These are phyloP conservation scores for Calycina herbarum DNA, from an alignment of 2,329 filamentous ascomycete species.

Conservation along the genomic window DNA sequence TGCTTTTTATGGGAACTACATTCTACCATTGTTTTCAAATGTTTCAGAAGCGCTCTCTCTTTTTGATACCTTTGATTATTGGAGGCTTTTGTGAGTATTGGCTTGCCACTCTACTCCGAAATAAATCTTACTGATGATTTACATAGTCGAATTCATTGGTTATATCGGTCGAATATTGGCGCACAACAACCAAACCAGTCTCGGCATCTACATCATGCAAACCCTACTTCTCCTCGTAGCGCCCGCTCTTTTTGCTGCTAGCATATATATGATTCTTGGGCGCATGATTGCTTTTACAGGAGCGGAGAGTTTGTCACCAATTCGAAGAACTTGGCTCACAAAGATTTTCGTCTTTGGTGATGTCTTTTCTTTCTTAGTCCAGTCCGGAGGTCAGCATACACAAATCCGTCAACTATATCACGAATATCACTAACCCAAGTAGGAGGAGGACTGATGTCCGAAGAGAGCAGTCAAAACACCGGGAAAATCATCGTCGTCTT, in stretches of 20 bases:
- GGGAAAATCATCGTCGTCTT: constrained; percentile 47
- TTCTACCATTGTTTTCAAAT: constrained; percentile 36
- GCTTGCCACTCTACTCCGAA: not conserved
- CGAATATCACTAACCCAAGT: not conserved
- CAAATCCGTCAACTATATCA: constrained; percentile 20
- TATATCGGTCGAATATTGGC: constrained; percentile 36
- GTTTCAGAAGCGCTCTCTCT: constrained; percentile 33
- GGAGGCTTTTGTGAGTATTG: constrained; percentile 34
- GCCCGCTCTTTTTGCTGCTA: constrained; percentile 43
- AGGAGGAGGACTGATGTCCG: constrained; percentile 28
- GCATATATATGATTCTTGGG: constrained; percentile 45
- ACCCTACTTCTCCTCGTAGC: constrained; percentile 41
- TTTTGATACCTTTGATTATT: constrained; percentile 42
- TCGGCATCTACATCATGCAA: constrained; percentile 41
- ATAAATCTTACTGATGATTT: not conserved
- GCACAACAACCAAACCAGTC: constrained; percentile 29
- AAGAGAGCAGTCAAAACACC: constrained; percentile 26
- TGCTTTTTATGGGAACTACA: constrained; percentile 38
- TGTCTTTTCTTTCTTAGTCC: constrained; percentile 45
- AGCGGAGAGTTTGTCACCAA: constrained; percentile 40
- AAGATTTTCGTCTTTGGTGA: constrained; percentile 49
- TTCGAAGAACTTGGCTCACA: constrained; percentile 41
- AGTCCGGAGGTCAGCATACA: constrained; percentile 37
- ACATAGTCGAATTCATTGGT: constrained; percentile 43
- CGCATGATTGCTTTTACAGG: constrained; percentile 41